A percentile compares a stretch with the other conserved stretches of the same genome.
Evolutionary conservation across 768 basidiomycete species (phyloP).

Genomic region (Collybia mongolica): DNA sequence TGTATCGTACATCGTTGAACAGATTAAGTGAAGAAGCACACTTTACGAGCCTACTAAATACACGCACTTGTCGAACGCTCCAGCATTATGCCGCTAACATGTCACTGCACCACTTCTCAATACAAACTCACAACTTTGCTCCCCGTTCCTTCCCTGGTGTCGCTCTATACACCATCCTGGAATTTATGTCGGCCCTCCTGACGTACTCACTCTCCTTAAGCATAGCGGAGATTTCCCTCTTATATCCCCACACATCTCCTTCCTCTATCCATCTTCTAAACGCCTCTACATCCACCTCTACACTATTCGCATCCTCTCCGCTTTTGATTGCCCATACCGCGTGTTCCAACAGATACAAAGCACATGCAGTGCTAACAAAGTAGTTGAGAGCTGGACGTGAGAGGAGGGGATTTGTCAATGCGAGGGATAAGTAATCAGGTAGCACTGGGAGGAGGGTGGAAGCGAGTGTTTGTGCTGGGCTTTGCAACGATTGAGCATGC

Average conservation of each 20-base stretch:
- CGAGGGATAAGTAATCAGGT: constrained; percentile 36
- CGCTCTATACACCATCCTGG: too few species aligned
- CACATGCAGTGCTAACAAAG: constrained; percentile 52
- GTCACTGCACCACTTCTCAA: too few species aligned
- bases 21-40: too few species aligned
- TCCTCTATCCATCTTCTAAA: constrained; percentile 48
- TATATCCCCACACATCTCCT: constrained; percentile 41
- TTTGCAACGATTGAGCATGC: constrained; percentile 37
- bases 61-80: too few species aligned
- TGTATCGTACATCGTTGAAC: too few species aligned
- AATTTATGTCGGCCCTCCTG: too few species aligned
- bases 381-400: constrained; percentile 60
- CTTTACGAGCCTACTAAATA: too few species aligned
- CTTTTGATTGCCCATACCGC: constrained; percentile 52
- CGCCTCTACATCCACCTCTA: constrained; percentile 52
- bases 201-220: too few species aligned
- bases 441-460: constrained; percentile 34
- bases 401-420: constrained; percentile 39
- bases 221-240: too few species aligned
- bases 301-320: constrained; percentile 25
- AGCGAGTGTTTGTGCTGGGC: constrained; percentile 21
- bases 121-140: too few species aligned
- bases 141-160: too few species aligned
- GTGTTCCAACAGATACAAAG: constrained; percentile 64
- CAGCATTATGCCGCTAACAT: too few species aligned